A percentile compares a stretch with the other conserved stretches of the same genome.
Evolutionary conservation across 768 basidiomycete genomes (phyloP).

Genomic region (Tulasnella sp.): DNA sequence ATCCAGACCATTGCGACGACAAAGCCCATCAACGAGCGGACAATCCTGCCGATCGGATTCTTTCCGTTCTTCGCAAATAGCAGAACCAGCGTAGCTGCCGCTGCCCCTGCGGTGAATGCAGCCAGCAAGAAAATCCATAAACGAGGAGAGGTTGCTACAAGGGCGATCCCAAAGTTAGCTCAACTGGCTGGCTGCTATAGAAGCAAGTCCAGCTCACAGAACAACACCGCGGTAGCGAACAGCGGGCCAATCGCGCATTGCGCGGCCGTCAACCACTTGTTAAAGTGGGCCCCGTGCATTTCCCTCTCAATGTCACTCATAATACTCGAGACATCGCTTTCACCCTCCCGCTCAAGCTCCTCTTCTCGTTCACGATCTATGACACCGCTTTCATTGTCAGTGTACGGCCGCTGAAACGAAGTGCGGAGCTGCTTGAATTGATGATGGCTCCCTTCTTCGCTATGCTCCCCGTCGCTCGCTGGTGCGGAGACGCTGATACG

Average conservation of each 20-base stretch:
- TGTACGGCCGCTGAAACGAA: not conserved
- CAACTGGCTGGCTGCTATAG: not conserved
- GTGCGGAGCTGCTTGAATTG: not conserved
- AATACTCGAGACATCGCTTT: slow-evolving; percentile 22
- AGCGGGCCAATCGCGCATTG: slow-evolving; percentile 80
- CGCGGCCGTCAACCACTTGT: slow-evolving; percentile 75
- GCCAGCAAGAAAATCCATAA: slow-evolving; percentile 14
- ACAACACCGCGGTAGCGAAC: slow-evolving; percentile 66
- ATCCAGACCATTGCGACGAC: slow-evolving; percentile 91
- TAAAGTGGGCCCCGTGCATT: slow-evolving; percentile 49
- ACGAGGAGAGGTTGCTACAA: not conserved
- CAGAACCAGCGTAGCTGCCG: slow-evolving; percentile 20
- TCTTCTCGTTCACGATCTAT: slow-evolving; percentile 13
- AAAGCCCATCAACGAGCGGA: slow-evolving; percentile 86
- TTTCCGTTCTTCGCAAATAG: slow-evolving; percentile 43
- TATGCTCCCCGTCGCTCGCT: slow-evolving; percentile 36
- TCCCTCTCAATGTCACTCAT: slow-evolving; percentile 59
- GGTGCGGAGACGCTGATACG: slow-evolving; percentile 27
- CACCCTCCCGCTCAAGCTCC: slow-evolving; percentile 24
- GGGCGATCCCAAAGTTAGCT: not conserved
- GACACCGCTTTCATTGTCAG: not conserved
- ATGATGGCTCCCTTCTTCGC: slow-evolving; percentile 15
- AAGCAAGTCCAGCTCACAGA: slow-evolving; percentile 51
- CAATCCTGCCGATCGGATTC: slow-evolving; percentile 50
- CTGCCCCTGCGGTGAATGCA: slow-evolving; percentile 18